These are phyloP conservation scores for Penicillium odoratum DNA, from an alignment of 495 filamentous ascomycete genomes.

Conservation along the genomic window DNA sequence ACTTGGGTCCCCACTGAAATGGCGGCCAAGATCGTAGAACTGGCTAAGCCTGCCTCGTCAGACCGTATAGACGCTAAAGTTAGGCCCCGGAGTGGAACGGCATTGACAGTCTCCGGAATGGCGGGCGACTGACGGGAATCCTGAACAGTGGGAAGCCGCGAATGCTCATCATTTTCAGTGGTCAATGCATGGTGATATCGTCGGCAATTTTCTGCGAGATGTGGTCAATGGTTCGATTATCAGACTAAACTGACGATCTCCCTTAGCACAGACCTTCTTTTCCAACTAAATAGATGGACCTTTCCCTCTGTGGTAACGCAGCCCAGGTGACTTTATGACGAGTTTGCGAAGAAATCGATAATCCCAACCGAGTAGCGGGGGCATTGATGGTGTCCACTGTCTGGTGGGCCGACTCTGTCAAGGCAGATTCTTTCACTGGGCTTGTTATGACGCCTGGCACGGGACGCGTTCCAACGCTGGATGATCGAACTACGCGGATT, in stretches of 20 bases:
- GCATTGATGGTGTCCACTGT: constrained; percentile 12
- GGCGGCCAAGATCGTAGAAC: constrained; percentile 7
- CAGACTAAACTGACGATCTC: constrained; percentile 7
- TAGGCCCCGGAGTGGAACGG: constrained; percentile 24
- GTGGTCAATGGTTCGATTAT: constrained; percentile 9
- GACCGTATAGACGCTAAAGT: constrained; percentile 23
- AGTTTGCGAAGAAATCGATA: background rate
- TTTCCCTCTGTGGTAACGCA: constrained; percentile 2
- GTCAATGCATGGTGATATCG: constrained; percentile 5
- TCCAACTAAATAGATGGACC: background rate
- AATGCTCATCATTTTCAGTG: constrained; percentile 9
- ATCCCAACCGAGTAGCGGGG: background rate
- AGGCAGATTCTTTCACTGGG: constrained; percentile 2
- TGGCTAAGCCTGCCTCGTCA: constrained; percentile 27
- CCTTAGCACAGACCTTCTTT: constrained; percentile 16
- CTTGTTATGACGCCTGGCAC: background rate
- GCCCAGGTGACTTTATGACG: constrained; percentile 6
- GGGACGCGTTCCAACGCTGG: background rate
- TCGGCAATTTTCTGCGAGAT: constrained; percentile 15
- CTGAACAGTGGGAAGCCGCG: constrained; percentile 12
- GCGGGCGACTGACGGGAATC: constrained; percentile 16
- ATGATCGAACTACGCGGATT: background rate
- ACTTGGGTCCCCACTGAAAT: constrained; percentile 3
- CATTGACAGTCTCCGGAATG: constrained; percentile 16
- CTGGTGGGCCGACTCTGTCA: constrained; percentile 14